Base-by-base conservation (phyloP, 306 rosid species). In the Dryas drummondii region DNA sequence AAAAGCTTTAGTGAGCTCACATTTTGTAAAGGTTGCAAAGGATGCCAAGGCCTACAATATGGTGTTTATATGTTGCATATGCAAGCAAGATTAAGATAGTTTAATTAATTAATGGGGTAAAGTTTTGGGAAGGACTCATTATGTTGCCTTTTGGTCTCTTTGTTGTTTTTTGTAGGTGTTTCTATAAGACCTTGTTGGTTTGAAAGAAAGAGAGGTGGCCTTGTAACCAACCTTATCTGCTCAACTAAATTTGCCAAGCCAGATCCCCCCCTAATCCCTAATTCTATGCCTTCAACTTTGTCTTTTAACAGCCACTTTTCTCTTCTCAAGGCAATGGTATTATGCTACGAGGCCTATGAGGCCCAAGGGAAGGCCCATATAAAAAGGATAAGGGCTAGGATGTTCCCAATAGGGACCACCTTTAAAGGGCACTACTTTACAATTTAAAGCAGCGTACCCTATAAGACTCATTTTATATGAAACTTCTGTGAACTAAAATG, bases 181-280 rank as follows among this genome's bases (percentile, higher is more conserved):
- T 54, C 26, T 13, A 59, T 13, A 40, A 56, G n/a, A 73, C 41
- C 42, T 41, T 27, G 49, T 27, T 61, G 49, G 42, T 50, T 53
- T 4, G 68, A 62, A 12, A 67, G 17, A 26, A 32, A 73, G 60
- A 73, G 42, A 42, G 10, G 65, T 5, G 62, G 54, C 69, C 16
- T 32, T 55, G 46, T 52, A 64, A 78, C 82, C 55, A 65, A 59
- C 56, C 81, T 55, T 64, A 47, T 72, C 62, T 55, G 14, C 60
- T n/a, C 56, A 13, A 32, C 50, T 46, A 56, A 78, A 63, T 70
- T 71, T 41, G 46, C 58, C 65, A 32, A 46, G 51, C 61, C 52
- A 62, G 22, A 44, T 46, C 52, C 62, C 46, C 37, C 37, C 37
- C 37, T 32, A 32, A 32, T 32, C 37, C 37, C 37, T 46, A 15